These are phyloP conservation scores for Plasmopara muralis DNA, from an alignment of 352 stramenopile species.

Conservation along the genomic window DNA sequence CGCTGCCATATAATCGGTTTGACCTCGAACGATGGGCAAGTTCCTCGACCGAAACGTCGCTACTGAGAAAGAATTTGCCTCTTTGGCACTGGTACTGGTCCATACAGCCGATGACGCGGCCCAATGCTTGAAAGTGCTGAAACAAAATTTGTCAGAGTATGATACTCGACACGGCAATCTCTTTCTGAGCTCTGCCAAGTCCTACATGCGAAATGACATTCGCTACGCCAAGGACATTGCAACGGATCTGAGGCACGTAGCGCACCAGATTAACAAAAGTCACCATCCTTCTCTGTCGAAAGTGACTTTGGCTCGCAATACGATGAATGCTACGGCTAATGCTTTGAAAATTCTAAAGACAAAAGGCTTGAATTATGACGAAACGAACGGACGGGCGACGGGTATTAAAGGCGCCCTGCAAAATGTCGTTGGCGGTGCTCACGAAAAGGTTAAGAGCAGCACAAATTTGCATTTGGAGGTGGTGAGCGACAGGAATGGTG, in stretches of 20 bases:
- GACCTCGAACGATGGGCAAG: slow-evolving; percentile 10
- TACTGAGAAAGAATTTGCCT: slow-evolving; percentile 14
- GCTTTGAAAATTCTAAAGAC: slow-evolving; percentile 13
- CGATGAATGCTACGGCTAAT: slow-evolving; percentile 10
- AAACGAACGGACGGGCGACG: slow-evolving; percentile 7
- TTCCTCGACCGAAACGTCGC: slow-evolving; percentile 5
- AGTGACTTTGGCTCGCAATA: slow-evolving; percentile 10
- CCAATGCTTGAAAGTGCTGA: slow-evolving; percentile 15
- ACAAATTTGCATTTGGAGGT: too few species aligned
- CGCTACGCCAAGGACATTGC: slow-evolving; percentile 18
- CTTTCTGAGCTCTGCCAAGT: slow-evolving; percentile 13
- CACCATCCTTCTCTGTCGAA: slow-evolving; percentile 12
- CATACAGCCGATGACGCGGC: slow-evolving; percentile 12
- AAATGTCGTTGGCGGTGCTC: slow-evolving; percentile 4
- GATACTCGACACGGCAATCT: slow-evolving; percentile 16
- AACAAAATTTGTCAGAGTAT: slow-evolving; percentile 19
- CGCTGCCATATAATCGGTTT: not conserved
- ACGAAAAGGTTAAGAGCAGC: not conserved
- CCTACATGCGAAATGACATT: slow-evolving; percentile 19
- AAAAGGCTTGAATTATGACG: slow-evolving; percentile 16
- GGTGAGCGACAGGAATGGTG: not conserved
- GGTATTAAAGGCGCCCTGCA: slow-evolving; percentile 14
- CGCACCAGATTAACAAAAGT: slow-evolving; percentile 14
- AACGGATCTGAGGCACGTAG: slow-evolving; percentile 13
- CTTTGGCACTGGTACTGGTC: slow-evolving; percentile 11